Base-by-base conservation (phyloP, 2,329 filamentous ascomycete species). In the Cladosporium sphaerospermum region DNA sequence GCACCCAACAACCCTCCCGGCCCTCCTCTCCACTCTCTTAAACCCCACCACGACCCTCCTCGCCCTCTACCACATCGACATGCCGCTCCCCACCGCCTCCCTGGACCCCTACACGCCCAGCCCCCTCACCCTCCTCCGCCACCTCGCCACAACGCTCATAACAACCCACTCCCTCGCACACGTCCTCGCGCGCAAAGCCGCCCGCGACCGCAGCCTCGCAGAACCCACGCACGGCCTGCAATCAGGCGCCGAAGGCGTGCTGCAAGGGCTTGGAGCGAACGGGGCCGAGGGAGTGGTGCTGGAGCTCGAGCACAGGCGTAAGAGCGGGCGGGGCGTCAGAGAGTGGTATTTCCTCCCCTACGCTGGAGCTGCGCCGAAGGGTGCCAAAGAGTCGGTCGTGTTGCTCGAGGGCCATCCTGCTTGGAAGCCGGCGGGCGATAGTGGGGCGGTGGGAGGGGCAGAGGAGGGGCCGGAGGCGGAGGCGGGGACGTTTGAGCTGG, bases 81-180 rank as follows among this genome's bases (percentile, higher is more conserved):
- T 92, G 3, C 86, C 89, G 1, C 69, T 82, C 61, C 73, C 51
- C 13, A 32, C 45, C 54, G 65, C 34, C 78, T 70, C 69, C 67
- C 23, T 39, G 7, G 39, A 49, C 10, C 52, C 52, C 10, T 84
- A 88, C 69, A 73, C 80, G 14, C 89, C 90, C 1, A 73, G 82
- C 28, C 83, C 89, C 0, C 76, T 95, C 10, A 83, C 83, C 1
- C 74, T 90, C 1, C 76, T 97, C 18, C 81, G 79, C 43, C 95
- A 95, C 70, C 83, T 96, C 54, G 88, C 91, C n/a, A 99, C 93
- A 3, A 85, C 89, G 3, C 80, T 97, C 50, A 78, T 97, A 55
- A 83, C 81, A 4, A 76, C 88, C 0, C 83, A 85, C 37, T 87
- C 83, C 11, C 78, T 96, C 37, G 74, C 82, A 7, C 89, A 96